Evolutionary conservation across 148 eudicot species (phyloP), one percentile per base, ranked within the genome.

Genomic region (Cornus kousa): DNA sequence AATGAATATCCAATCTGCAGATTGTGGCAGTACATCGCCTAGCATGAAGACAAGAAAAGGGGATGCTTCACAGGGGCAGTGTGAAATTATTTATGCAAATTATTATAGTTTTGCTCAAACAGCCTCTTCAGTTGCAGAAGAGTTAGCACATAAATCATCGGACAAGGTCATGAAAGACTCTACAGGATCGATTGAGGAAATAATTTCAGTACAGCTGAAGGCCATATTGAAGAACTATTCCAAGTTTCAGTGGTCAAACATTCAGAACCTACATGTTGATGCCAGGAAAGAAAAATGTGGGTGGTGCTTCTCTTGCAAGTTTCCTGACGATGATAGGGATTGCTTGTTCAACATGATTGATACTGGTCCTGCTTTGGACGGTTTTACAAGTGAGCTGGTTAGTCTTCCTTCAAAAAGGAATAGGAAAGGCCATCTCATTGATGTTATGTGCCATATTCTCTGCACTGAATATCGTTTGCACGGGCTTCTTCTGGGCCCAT

Each of bases 401-500:
- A 89, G 85, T 84, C 22, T 82, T 69, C 78, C 74, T 67, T 83
- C 86, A 62, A 75, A 73, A 80, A 79, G 78, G 75, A 86, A 79
- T 73, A 77, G 83, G 79, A 86, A 86, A 68, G 87, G 91, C 66
- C 95, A 90, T 88, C 88, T 96, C 78, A 80, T 85, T 53, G 94
- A 94, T 83, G 83, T 94, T 72, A 76, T 90, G 68, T 85, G 90
- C 84, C 85, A 86, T 85, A 81, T 94, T 64, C 86, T 96, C 40
- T 78, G 77, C 88, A 84, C 88, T 81, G 99, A 96, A 85, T 88
- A 90, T 53, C 97, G 97, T 74, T 82, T 96, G 83, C 94, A 86
- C 40, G 99, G 98, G 71, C 91, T 96, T 83, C 91, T 96, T 43
- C 74, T 86, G 81, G 98, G 99, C 77, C 99, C 99, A 28, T 96